Base-by-base conservation (phyloP, 2,329 filamentous ascomycete species). In the Epichloe sp. region DNA sequence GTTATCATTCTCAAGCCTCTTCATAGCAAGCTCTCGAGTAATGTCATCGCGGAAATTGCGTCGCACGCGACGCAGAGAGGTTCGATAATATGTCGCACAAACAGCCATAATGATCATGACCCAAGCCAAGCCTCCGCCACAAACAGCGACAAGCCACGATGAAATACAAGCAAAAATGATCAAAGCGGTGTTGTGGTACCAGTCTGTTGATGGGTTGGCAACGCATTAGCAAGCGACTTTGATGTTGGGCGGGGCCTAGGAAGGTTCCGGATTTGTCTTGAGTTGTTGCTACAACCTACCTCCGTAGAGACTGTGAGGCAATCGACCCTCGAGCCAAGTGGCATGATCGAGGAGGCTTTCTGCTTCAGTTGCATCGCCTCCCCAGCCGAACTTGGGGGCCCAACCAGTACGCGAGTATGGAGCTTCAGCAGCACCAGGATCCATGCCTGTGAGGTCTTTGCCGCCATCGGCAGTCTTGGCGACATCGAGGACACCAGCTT, bases 11-110 rank as follows among this genome's bases (percentile, higher is more conserved):
- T 97, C 93, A 50, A 98, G 74, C 61, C 79, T 86, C 67, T 84
- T 85, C 68, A 96, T 86, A 12, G 85, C 83, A 75, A 96, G 77
- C 67, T 96, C 90, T 50, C 93, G 84, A 54, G 84, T 85, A 58
- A 98, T 79, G 63, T 98, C 93, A 69, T 98, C 93, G 53, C 91
- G 83, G 68, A 95, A 95, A 67, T 98, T 98, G 59, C 93, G 84
- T 59, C 93, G 85, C 54, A 97, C 89, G 56, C 93, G 84, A 57
- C 91, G 88, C 57, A 96, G 79, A 2, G 93, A 98, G 34, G 93
- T 98, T 55, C 93, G 82, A 68, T 98, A 98, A 73, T 97, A 98
- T 49, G 93, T 97, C 50, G 84, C 85, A 69, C 93, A 97, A 57
- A 81, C 72, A 23, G 88, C 86, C 87, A 97, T 95, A 65, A 98